phyloP scores from a whole-genome alignment of 164 flowering plant genomes.

The Magnolia kwangsiensis region DNA sequence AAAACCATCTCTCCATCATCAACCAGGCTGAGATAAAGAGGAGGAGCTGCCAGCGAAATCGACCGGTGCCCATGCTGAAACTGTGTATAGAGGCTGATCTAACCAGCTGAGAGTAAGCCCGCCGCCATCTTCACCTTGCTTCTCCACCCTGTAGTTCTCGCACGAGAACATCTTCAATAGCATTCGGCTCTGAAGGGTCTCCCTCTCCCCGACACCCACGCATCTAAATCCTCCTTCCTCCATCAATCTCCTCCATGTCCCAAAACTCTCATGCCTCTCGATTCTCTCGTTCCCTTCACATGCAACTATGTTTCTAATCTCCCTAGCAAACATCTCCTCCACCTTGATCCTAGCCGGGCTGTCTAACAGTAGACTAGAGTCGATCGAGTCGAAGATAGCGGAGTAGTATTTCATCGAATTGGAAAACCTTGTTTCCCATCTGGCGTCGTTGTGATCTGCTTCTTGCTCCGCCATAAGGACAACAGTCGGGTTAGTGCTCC shows the following conservation, averaged over 20 bases:
- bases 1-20: constrained; percentile 12
- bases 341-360: constrained; percentile 61
- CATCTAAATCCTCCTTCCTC: constrained; percentile 59
- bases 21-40: constrained; percentile 53
- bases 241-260: constrained; percentile 64
- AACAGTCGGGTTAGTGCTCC: constrained; percentile 64
- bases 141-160: constrained; percentile 41
- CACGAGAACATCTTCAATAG: constrained; percentile 72
- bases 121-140: constrained; percentile 41
- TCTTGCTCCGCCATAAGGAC: constrained; percentile 86
- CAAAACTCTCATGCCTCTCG: constrained; percentile 74
- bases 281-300: constrained; percentile 79
- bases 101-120: constrained; percentile 65
- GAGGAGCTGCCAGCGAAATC: constrained; percentile 64
- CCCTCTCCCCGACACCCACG: constrained; percentile 52
- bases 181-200: constrained; percentile 65
- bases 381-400: constrained; percentile 73
- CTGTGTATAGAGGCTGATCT: constrained; percentile 82
- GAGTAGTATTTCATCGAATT: constrained; percentile 75
- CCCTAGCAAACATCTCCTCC: constrained; percentile 82
- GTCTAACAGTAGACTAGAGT: constrained; percentile 45
- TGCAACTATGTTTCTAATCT: constrained; percentile 72
- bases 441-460: constrained; percentile 50
- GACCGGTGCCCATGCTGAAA: constrained; percentile 78
- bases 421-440: constrained; percentile 54